Evolutionary conservation across 2,329 filamentous ascomycete genomes (phyloP).

Genomic region (Diaporthe caulivora): DNA sequence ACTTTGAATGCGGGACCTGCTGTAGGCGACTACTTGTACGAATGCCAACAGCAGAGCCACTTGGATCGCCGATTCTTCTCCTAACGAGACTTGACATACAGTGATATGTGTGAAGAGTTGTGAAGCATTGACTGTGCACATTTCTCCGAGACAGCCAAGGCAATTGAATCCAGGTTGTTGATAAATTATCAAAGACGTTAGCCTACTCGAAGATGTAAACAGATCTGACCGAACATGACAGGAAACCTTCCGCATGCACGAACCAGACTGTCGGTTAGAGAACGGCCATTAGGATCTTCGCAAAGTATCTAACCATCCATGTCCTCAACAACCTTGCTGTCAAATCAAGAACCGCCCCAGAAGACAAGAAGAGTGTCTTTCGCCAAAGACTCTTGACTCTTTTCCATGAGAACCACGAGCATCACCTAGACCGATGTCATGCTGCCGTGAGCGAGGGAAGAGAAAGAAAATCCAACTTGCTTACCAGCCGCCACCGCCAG

Average conservation of each 20-base stretch:
- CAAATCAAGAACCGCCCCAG: not conserved
- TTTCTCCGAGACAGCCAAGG: not conserved
- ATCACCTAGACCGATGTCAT: not conserved
- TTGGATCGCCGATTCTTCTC: not conserved
- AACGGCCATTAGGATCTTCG: not conserved
- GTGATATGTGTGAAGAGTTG: not conserved
- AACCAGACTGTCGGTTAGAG: slow-evolving; percentile 22
- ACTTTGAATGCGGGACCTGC: not conserved
- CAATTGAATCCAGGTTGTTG: slow-evolving; percentile 26
- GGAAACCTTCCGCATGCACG: slow-evolving; percentile 22
- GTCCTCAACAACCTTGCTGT: slow-evolving; percentile 31
- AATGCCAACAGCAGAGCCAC: not conserved
- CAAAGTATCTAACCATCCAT: slow-evolving; percentile 26
- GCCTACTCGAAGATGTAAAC: slow-evolving; percentile 30
- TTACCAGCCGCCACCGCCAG: slow-evolving; percentile 29
- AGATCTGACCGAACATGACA: slow-evolving; percentile 34
- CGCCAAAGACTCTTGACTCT: not conserved
- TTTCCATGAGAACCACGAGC: not conserved
- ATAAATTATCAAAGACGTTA: slow-evolving; percentile 28
- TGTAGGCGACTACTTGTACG: not conserved
- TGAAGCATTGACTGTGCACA: not conserved
- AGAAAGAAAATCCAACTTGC: not conserved
- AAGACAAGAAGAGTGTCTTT: not conserved
- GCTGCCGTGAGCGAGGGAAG: not conserved
- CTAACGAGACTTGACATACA: not conserved